These are phyloP conservation scores for Nannochloris sp. DNA, from an alignment of 139 green algal species.

Conservation along the genomic window DNA sequence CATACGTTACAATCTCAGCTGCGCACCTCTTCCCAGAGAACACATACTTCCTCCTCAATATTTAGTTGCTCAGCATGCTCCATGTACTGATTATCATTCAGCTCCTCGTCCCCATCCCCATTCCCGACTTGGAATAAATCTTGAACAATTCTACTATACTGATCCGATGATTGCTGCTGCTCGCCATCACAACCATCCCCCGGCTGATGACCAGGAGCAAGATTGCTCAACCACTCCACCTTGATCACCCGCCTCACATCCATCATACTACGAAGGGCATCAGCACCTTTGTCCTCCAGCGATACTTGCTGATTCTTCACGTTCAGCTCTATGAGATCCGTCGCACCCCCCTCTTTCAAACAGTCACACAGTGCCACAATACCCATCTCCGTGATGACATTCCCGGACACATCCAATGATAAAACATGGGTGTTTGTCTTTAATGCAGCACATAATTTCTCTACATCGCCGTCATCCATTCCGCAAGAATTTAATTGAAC, in stretches of 20 bases:
- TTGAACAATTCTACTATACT: not conserved
- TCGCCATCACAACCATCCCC: not conserved
- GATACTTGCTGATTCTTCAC: not conserved
- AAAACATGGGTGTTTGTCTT: constrained; percentile 5
- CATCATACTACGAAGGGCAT: not conserved
- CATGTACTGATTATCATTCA: not conserved
- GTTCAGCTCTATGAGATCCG: not conserved
- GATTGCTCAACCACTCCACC: not conserved
- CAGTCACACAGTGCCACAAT: not conserved
- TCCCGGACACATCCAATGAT: constrained; percentile 3
- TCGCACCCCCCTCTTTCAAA: not conserved
- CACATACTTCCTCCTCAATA: not conserved
- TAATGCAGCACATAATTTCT: constrained; percentile 3
- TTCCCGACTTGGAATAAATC: not conserved
- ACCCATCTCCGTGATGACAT: not conserved
- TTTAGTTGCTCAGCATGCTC: not conserved
- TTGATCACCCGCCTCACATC: not conserved
- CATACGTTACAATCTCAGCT: not conserved
- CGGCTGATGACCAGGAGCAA: not conserved
- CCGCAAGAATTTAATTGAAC: not conserved
- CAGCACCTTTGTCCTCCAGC: not conserved
- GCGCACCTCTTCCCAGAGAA: not conserved
- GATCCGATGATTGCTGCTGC: not conserved
- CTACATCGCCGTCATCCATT: not conserved
- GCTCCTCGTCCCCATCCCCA: not conserved